A percentile compares a stretch with the other conserved stretches of the same genome.
Evolutionary conservation across 2,329 filamentous ascomycete genomes (phyloP).

Genomic region (Aaosphaeria pasadenensis): DNA sequence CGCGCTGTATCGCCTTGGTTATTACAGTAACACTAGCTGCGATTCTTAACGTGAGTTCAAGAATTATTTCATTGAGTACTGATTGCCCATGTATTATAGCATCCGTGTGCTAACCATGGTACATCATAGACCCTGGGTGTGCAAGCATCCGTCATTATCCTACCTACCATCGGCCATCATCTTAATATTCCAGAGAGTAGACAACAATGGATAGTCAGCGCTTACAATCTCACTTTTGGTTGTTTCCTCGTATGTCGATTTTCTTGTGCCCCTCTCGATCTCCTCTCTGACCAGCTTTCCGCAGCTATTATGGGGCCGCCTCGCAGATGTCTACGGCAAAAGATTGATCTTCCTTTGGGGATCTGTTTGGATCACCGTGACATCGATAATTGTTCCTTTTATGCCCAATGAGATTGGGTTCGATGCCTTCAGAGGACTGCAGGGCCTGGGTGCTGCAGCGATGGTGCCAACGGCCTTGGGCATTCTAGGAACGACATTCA

Average conservation of each 20-base stretch:
- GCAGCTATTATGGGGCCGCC: conserved; percentile 61
- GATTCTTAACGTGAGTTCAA: conserved; percentile 28
- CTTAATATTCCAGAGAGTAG: conserved; percentile 57
- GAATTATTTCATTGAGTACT: background rate
- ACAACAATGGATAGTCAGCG: conserved; percentile 65
- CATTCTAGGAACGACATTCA: conserved; percentile 66
- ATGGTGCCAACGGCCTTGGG: conserved; percentile 71
- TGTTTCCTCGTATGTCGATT: conserved; percentile 52
- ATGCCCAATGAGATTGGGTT: conserved; percentile 66
- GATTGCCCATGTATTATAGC: background rate
- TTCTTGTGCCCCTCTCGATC: background rate
- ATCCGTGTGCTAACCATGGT: too few relatives aligned
- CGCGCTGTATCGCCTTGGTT: conserved; percentile 26
- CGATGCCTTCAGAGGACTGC: conserved; percentile 63
- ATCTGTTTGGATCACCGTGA: conserved; percentile 60
- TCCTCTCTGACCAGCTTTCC: background rate
- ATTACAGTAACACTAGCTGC: conserved; percentile 24
- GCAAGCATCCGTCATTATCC: conserved; percentile 60
- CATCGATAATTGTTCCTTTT: conserved; percentile 61
- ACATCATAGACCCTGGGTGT: conserved; percentile 51
- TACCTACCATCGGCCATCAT: conserved; percentile 59
- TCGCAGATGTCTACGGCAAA: conserved; percentile 66
- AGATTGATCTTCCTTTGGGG: conserved; percentile 63
- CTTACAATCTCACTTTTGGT: conserved; percentile 64
- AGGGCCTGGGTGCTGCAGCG: conserved; percentile 65